Evolutionary conservation across 1,284 basidiomycete species (phyloP).

Genomic region (Malassezia vespertilionis): DNA sequence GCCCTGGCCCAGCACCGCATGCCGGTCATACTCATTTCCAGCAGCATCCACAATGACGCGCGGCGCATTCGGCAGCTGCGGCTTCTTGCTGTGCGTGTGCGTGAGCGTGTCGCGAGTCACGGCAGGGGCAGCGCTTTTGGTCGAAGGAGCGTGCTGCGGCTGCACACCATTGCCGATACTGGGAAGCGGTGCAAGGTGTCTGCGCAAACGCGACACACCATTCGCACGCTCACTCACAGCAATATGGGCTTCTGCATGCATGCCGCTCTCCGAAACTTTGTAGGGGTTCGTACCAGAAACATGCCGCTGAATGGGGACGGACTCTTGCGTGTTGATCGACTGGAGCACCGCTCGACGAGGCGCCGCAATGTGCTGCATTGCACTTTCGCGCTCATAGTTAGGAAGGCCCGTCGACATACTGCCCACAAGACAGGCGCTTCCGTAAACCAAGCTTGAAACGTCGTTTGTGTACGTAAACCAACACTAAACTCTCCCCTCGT

Average conservation of each 20-base stretch:
- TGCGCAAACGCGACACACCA: slow-evolving; percentile 3
- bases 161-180: slow-evolving; percentile 8
- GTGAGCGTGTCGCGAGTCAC: slow-evolving; percentile 12
- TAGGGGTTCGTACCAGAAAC: not conserved
- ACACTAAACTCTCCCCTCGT: slow-evolving; percentile 18
- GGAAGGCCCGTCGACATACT: slow-evolving; percentile 15
- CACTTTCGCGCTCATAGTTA: not conserved
- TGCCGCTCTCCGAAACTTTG: slow-evolving; percentile 9
- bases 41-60: slow-evolving; percentile 35
- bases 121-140: slow-evolving; percentile 9
- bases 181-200: slow-evolving; percentile 11
- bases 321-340: slow-evolving; percentile 15
- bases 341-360: slow-evolving; percentile 16
- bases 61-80: slow-evolving; percentile 35
- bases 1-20: slow-evolving; percentile 45
- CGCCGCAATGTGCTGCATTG: slow-evolving; percentile 7
- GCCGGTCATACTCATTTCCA: slow-evolving; percentile 27
- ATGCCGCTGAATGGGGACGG: slow-evolving; percentile 16
- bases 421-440: no score
- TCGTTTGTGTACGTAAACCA: slow-evolving; percentile 13
- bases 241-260: slow-evolving; percentile 12
- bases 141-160: slow-evolving; percentile 3
- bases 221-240: slow-evolving; percentile 1
- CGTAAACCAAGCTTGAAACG: no score
- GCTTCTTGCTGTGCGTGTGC: slow-evolving; percentile 23